A percentile compares a stretch with the other conserved stretches of the same genome.
Conservation (phyloP, 495 filamentous ascomycete species). For the Annulohypoxylon moriforme region DNA sequence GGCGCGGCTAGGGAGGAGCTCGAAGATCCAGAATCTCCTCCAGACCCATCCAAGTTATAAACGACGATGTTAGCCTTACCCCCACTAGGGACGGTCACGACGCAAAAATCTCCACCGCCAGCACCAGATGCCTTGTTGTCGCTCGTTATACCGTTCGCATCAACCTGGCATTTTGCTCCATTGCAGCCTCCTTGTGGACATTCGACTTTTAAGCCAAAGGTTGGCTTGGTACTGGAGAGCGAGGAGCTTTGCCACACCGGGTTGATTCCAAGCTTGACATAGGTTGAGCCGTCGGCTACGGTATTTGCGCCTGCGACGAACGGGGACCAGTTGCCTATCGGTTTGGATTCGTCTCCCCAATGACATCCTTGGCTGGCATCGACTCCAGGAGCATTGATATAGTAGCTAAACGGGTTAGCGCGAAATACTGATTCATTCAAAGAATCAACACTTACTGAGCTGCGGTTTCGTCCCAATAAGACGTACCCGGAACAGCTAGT, state of each 20-base stretch:
- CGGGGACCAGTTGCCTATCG: slow-evolving; percentile 82
- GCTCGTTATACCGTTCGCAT: slow-evolving; percentile 68
- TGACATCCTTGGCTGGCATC: slow-evolving; percentile 69
- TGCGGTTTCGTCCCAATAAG: slow-evolving; percentile 78
- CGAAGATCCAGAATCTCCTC: slow-evolving; percentile 24
- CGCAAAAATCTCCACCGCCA: slow-evolving; percentile 79
- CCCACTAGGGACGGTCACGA: slow-evolving; percentile 80
- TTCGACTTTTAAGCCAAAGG: slow-evolving; percentile 76
- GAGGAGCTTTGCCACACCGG: slow-evolving; percentile 73
- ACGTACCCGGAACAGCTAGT: slow-evolving; percentile 76
- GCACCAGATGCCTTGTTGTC: slow-evolving; percentile 68
- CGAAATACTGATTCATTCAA: background rate
- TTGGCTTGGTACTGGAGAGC: slow-evolving; percentile 68
- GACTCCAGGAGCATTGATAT: slow-evolving; percentile 81
- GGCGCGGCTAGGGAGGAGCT: slow-evolving; percentile 32
- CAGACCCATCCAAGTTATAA: slow-evolving; percentile 56
- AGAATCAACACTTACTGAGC: slow-evolving; percentile 69
- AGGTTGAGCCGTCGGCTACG: slow-evolving; percentile 71
- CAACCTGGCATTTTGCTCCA: slow-evolving; percentile 79
- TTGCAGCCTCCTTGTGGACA: slow-evolving; percentile 75
- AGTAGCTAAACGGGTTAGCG: slow-evolving; percentile 64
- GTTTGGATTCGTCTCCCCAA: slow-evolving; percentile 73
- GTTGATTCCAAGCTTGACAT: slow-evolving; percentile 83
- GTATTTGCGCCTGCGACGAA: slow-evolving; percentile 85
- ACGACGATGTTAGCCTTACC: slow-evolving; percentile 75